Evolutionary conservation across 805 yeast genomes (phyloP).

Genomic region (Metschnikowia cubensis): DNA sequence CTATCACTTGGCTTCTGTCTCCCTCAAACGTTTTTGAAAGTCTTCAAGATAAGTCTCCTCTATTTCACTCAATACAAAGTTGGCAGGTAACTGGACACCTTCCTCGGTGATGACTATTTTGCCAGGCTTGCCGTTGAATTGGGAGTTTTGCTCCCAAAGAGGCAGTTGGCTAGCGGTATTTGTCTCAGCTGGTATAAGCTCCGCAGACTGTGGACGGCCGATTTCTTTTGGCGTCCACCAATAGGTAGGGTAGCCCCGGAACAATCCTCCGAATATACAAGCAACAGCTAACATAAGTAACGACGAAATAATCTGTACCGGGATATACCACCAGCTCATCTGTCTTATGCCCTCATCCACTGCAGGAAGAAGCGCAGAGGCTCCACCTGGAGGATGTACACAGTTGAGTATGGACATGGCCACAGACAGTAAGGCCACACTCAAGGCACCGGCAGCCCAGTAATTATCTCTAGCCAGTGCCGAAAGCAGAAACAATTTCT

Average conservation of each 20-base stretch:
- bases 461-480: slow-evolving; percentile 41
- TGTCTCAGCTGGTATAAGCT: background rate
- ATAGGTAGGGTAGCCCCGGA: slow-evolving; percentile 50
- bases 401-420: slow-evolving; percentile 51
- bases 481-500: slow-evolving; percentile 49
- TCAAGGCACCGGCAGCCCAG: slow-evolving; percentile 56
- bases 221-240: slow-evolving; percentile 52
- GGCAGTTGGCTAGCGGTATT: background rate
- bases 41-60: background rate
- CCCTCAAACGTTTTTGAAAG: slow-evolving; percentile 1
- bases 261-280: slow-evolving; percentile 49
- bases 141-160: background rate
- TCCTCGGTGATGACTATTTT: background rate
- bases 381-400: slow-evolving; percentile 73
- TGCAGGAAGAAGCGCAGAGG: slow-evolving; percentile 58
- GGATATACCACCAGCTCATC: slow-evolving; percentile 66
- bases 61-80: background rate
- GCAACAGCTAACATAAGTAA: slow-evolving; percentile 49
- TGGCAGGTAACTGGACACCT: background rate
- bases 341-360: slow-evolving; percentile 41
- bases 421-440: slow-evolving; percentile 52
- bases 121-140: background rate
- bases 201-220: background rate
- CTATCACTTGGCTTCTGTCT: background rate
- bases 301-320: slow-evolving; percentile 48